phyloP scores from a whole-genome alignment of 2,329 filamentous ascomycete species.

The Didymella exigua region DNA sequence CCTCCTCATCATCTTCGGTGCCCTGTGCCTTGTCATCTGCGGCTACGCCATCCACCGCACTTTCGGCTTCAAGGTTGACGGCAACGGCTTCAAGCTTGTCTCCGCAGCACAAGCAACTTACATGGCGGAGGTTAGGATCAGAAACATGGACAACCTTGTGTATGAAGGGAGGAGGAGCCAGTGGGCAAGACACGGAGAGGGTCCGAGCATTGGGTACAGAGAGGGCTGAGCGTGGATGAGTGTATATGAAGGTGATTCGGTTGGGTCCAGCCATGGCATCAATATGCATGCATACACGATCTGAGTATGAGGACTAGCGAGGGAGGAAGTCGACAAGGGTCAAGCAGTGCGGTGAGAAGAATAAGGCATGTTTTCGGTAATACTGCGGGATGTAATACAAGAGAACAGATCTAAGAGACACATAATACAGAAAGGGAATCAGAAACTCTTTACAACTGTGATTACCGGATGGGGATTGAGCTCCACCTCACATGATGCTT shows the following conservation, averaged over 20 bases:
- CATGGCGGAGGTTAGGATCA: conserved; percentile 28
- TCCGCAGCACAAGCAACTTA: conserved; percentile 26
- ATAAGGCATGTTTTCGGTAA: no score
- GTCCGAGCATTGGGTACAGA: background rate
- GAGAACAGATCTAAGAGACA: no score
- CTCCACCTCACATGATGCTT: no score
- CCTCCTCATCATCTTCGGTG: conserved; percentile 27
- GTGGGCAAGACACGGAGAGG: background rate
- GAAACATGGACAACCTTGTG: conserved; percentile 24
- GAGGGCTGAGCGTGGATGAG: background rate
- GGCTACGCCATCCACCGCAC: conserved; percentile 27
- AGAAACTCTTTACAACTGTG: no score
- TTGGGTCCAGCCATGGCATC: background rate
- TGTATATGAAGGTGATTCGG: background rate
- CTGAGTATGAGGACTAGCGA: background rate
- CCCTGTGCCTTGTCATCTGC: conserved; percentile 21
- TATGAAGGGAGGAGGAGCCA: conserved; percentile 16
- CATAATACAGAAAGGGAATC: no score
- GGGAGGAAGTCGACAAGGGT: background rate
- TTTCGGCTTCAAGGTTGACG: conserved; percentile 20
- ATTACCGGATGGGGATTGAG: no score
- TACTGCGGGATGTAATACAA: no score
- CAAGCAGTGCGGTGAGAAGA: no score
- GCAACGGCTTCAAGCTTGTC: conserved; percentile 17
- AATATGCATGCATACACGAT: background rate